Conservation (phyloP, 1,139 yeast species). For the Debaryomyces psychrophilus region DNA sequence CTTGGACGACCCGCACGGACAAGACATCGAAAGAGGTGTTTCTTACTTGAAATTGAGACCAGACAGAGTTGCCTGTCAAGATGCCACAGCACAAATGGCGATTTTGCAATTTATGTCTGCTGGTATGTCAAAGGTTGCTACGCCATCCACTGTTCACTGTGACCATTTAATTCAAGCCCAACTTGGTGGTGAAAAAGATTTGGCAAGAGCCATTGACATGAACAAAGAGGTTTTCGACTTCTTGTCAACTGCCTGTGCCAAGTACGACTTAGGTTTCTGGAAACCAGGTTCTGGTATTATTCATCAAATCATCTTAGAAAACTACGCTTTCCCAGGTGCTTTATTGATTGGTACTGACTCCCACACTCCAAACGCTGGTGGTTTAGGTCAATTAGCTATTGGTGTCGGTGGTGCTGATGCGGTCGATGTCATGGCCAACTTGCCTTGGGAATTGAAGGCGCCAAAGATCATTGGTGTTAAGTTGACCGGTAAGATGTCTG, state of each 20-base stretch:
- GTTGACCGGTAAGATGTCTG: constrained; percentile 91
- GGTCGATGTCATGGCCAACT: constrained; percentile 93
- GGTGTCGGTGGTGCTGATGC: constrained; percentile 99
- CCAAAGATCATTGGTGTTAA: constrained; percentile 97
- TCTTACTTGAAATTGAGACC: constrained; percentile 97
- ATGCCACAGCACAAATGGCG: constrained; percentile 99
- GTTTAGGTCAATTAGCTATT: constrained; percentile 96
- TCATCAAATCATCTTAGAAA: constrained; percentile 96
- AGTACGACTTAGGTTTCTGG: constrained; percentile 99
- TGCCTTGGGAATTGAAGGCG: constrained; percentile 98
- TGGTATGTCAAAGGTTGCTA: constrained; percentile 90
- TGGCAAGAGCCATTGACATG: constrained; percentile 87
- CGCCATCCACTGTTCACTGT: constrained; percentile 98
- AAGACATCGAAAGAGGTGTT: constrained; percentile 94
- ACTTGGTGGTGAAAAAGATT: constrained; percentile 89
- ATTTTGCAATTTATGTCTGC: constrained; percentile 98
- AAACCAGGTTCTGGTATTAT: constrained; percentile 99
- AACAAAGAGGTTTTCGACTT: constrained; percentile 98
- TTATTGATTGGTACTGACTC: constrained; percentile 97
- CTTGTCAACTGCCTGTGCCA: constrained; percentile 91
- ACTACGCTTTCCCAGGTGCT: constrained; percentile 98
- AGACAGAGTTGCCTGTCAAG: constrained; percentile 99
- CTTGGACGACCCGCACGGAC: constrained; percentile 92
- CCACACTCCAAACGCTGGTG: constrained; percentile 99
- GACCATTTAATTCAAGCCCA: constrained; percentile 99